phyloP scores from a whole-genome alignment of 768 basidiomycete genomes.

The Mycena maculata region DNA sequence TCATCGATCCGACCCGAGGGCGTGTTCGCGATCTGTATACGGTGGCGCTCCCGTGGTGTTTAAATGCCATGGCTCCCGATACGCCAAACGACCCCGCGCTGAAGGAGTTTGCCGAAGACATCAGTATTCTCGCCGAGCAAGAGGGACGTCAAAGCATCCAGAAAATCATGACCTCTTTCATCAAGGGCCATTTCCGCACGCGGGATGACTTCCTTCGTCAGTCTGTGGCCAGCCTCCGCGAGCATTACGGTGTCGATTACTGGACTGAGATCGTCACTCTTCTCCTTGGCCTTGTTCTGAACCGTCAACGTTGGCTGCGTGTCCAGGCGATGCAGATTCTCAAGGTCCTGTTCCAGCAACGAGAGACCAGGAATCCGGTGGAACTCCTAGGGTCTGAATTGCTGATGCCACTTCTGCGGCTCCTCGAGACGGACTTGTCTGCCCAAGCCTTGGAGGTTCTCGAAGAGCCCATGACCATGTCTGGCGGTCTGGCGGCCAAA shows the following conservation, averaged over 20 bases:
- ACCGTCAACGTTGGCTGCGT: slow-evolving; percentile 83
- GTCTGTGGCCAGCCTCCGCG: slow-evolving; percentile 85
- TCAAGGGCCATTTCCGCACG: slow-evolving; percentile 88
- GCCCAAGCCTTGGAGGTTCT: slow-evolving; percentile 91
- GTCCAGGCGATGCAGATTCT: slow-evolving; percentile 88
- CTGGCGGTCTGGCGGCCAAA: slow-evolving; percentile 80
- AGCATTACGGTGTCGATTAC: slow-evolving; percentile 80
- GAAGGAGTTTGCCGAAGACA: slow-evolving; percentile 77
- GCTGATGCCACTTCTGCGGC: slow-evolving; percentile 89
- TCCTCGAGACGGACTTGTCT: slow-evolving; percentile 90
- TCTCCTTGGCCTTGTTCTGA: slow-evolving; percentile 88
- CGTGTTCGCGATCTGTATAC: slow-evolving; percentile 88
- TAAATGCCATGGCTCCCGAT: slow-evolving; percentile 81
- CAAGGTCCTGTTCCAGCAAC: slow-evolving; percentile 88
- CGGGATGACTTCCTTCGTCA: slow-evolving; percentile 95
- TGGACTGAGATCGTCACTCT: slow-evolving; percentile 88
- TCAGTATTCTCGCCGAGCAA: slow-evolving; percentile 75
- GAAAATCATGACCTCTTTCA: slow-evolving; percentile 90
- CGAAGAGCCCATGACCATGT: slow-evolving; percentile 88
- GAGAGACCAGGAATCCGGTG: slow-evolving; percentile 80
- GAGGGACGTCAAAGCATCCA: slow-evolving; percentile 84
- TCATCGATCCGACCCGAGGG: slow-evolving; percentile 78
- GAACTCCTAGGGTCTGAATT: slow-evolving; percentile 85
- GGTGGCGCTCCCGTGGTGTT: slow-evolving; percentile 86
- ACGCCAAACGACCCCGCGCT: slow-evolving; percentile 64